Conservation (phyloP, 306 rosid species). For the Malus domestica region DNA sequence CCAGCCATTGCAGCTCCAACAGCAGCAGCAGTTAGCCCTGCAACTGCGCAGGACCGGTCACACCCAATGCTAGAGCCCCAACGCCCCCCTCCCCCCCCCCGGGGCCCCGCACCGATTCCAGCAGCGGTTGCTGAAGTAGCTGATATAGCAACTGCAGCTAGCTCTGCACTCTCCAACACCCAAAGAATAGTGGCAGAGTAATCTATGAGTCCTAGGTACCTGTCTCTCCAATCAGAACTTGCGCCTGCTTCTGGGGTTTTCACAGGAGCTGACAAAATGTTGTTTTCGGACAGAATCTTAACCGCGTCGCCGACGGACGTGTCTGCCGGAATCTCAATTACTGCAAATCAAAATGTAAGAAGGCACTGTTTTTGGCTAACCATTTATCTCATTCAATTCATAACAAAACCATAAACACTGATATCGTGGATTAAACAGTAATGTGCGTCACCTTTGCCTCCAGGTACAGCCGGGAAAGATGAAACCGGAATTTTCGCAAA, state of each 20-base stretch:
- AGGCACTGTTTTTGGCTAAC: conserved; percentile 2
- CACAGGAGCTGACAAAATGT: conserved; percentile 87
- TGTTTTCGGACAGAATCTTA: conserved; percentile 62
- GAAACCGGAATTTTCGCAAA: conserved; percentile 76
- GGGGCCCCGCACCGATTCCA: conserved; percentile 49
- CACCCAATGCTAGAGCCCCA: conserved; percentile 80
- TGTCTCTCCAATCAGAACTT: conserved; percentile 59
- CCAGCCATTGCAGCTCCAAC: conserved; percentile 87
- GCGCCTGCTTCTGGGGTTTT: conserved; percentile 41
- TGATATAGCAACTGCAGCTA: conserved; percentile 72
- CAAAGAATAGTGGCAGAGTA: conserved; percentile 73
- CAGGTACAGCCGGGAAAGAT: conserved; percentile 68
- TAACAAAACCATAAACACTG: background rate
- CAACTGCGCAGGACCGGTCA: conserved; percentile 79
- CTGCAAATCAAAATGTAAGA: conserved; percentile 29
- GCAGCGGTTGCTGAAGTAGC: conserved; percentile 80
- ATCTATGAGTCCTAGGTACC: conserved; percentile 81
- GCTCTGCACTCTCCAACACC: conserved; percentile 92
- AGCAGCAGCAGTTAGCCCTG: conserved; percentile 82
- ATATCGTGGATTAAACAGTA: conserved; percentile 1
- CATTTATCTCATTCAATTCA: background rate
- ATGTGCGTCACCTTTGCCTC: conserved; percentile 59
- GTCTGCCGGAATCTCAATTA: conserved; percentile 75
- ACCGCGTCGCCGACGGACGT: conserved; percentile 57
- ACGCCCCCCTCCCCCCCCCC: background rate